Base-by-base conservation (phyloP, 2,329 filamentous ascomycete species). In the Bipolaris oryzae region DNA sequence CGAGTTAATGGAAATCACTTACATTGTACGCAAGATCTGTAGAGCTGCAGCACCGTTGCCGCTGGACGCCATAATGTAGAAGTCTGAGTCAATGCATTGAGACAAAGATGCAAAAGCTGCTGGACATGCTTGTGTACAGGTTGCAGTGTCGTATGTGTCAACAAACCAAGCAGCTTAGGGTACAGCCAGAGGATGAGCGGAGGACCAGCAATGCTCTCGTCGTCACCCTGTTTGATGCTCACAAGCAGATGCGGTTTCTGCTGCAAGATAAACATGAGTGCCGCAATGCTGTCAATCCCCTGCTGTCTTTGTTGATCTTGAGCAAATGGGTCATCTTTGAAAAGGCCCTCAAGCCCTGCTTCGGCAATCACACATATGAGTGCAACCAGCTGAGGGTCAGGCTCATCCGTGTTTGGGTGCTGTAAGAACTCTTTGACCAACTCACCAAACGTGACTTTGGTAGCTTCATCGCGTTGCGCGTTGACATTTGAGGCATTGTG, bases 361-460 rank as follows among this genome's bases (percentile, higher is more conserved):
- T 90, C 88, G 47, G 89, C 83, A 66, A 95, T 90, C 60, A 96
- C 89, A 70, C 90, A 92, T 50, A 96, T 88, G 47, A 97, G 84
- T 76, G 92, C 89, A 66, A 96, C 94, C 72, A 96, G 88, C 48
- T 88, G 84, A 42, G 90, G 77, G 63, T 89, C 87, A 42, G 90
- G 87, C 60, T 88, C 85, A 52, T 82, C 80, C 15, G 77, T 81
- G 11, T 73, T 77, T 15, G 76, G 75, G 43, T 78, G 76, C 33
- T 77, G 76, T 5, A 87, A 71, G 20, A 86, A 83, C 64, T 88
- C 86, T 61, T 87, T 86, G 23, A 94, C 82, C 2, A 97, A 82
- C 50, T 88, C 86, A 60, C 89, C 87, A 61, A 97, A 88, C 47
- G 91, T 89, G 64, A 88, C 86, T 57, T 86, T 88, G 66, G 89